Evolutionary conservation across 176 grass and related monocot genomes (phyloP), one percentile per base, ranked within the genome.

Genomic region (Neostapfia colusana): DNA sequence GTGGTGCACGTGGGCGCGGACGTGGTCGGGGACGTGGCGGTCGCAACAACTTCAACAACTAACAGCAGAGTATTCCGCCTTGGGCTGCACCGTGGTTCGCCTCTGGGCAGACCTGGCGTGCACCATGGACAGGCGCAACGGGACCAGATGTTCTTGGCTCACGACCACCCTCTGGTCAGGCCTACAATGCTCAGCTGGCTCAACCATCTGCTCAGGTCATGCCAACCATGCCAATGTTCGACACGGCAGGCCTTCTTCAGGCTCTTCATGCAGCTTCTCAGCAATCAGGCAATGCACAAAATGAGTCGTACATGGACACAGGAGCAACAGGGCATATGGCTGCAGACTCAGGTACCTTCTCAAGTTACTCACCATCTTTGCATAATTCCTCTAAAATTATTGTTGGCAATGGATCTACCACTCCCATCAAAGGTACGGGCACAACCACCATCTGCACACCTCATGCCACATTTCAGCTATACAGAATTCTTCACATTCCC

Each of bases 371-470:
- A 6, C 17, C 53, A 7, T 42, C 21, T 39, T 4, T 10, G 48
- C 28, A n/a, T 37, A 24, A 21, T 73, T 39, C 71, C 0, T 58
- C 51, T 18, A 5, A 58, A 10, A 26, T 73, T 1, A 0, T 59
- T 26, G 71, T 74, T 10, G 71, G 71, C 0, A 74, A 74, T 42
- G 71, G 51, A 38, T 58, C 71, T 10, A 2, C 4, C 2, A 3
- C 41, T 10, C 71, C 20, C 0, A 5, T 74, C 11, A n/a, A 17
- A 2, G 71, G 71, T 2, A 8, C 20, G 0, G 31, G 70, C 0
- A 4, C 0, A 2, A n/a, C 28, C 0, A 11, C 8, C 0, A 1
- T 53, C 0, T 3, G 5, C 11, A 10, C 51, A 0, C 6, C 71
- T 4, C 8, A 6, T 0, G 0, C 6, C 1, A 0, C 0, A 0